phyloP scores from a whole-genome alignment of 164 flowering plant species.

The Piper betle region DNA sequence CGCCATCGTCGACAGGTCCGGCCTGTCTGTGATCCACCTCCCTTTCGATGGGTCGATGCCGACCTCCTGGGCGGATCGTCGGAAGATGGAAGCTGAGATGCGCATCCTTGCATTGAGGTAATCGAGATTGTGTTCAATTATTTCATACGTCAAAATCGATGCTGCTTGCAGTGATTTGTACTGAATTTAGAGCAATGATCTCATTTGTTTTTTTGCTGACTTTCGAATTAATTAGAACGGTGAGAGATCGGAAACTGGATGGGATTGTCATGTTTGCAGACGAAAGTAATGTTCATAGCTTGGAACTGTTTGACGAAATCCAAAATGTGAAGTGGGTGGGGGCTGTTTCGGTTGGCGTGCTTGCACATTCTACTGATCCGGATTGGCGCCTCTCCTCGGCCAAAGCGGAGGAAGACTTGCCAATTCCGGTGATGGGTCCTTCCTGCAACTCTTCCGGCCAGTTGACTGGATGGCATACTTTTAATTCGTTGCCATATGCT shows the following conservation, averaged over 20 bases:
- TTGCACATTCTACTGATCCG: conserved; percentile 40
- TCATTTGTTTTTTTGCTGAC: too few species aligned
- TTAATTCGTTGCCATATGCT: conserved; percentile 44
- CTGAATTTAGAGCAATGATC: too few species aligned
- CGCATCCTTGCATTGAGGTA: conserved; percentile 76
- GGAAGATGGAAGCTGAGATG: conserved; percentile 60
- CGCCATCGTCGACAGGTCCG: conserved; percentile 39
- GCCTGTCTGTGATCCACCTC: conserved; percentile 41
- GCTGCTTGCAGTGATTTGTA: too few species aligned
- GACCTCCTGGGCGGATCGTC: conserved; percentile 58
- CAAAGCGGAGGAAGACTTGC: conserved; percentile 22
- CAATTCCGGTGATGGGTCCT: conserved; percentile 85
- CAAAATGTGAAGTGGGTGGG: conserved; percentile 83
- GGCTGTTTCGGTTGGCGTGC: conserved; percentile 86
- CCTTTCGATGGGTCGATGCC: conserved; percentile 61
- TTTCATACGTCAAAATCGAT: neutral
- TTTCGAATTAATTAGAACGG: conserved; percentile 31
- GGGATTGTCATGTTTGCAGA: conserved; percentile 93
- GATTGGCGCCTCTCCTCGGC: conserved; percentile 5
- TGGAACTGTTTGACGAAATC: conserved; percentile 93
- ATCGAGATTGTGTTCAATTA: neutral
- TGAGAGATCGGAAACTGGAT: conserved; percentile 67
- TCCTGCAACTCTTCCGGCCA: conserved; percentile 79
- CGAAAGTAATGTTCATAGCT: conserved; percentile 89
- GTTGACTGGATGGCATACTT: conserved; percentile 83